Base-by-base conservation (phyloP, 352 stramenopile genomes). In the Phytophthora agathidicida region DNA sequence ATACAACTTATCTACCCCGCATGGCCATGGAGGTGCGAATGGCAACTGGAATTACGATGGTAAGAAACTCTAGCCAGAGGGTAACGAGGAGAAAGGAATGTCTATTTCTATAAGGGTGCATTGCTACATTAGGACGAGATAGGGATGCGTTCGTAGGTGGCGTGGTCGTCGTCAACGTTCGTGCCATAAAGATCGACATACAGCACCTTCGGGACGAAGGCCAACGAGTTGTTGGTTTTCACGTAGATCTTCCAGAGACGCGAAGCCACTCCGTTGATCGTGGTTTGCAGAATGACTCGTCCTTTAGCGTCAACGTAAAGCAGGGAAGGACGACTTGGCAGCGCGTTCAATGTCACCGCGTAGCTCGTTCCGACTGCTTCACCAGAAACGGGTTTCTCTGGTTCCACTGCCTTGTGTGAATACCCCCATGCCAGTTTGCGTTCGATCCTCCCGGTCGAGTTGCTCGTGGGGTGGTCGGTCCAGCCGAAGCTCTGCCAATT, bases 401-500 rank as follows among this genome's bases (percentile, higher is more conserved):
- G 44, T 42, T 71, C 44, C 20, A 53, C 35, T 10, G 28, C 45
- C 38, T 87, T 90, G 68, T 90, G 80, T 13, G 60, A 67, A 53
- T 89, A 92, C 0, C 80, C 83, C 83, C 83, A 92, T 0, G 83
- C 83, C 44, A 92, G 59, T 59, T 60, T 71, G 41, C 83, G 78
- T 51, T 92, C 83, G 36, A 90, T 42, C 60, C 88, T 78, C 33
- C 83, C 83, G 7, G 78, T 90, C 13, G 56, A 41, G 39, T 92
- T 92, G 46, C 54, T 88, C 33, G 74, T 88, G 10, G 80, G 83
- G 51, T 86, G 66, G 16, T 50, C 49, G 5, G 83, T 92, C 83
- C 83, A 92, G 30, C 83, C 83, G 51, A 88, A 92, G 60, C 80
- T 91, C 65, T 89, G 79, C 83, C 83, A 92, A 47, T 88, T 89